These are phyloP conservation scores for Acmispon strigosus DNA, from an alignment of 306 rosid genomes.

Conservation along the genomic window DNA sequence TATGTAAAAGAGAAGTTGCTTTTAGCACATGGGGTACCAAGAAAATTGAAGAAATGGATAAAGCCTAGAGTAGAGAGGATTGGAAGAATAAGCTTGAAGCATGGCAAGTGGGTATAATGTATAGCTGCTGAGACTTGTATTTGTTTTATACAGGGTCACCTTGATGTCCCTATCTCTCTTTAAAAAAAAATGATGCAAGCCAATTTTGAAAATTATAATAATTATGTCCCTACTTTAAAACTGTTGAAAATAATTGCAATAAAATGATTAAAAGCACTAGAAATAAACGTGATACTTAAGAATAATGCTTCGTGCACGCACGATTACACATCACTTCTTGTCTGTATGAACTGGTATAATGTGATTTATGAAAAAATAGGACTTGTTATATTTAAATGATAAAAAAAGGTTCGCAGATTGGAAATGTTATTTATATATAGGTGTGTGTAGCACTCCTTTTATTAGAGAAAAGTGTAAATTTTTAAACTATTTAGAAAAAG, in stretches of 20 bases:
- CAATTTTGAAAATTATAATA: slow-evolving; percentile 10
- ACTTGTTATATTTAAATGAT: neutral
- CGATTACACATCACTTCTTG: neutral
- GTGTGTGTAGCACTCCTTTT: neutral
- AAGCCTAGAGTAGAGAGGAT: slow-evolving; percentile 14
- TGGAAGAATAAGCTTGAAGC: slow-evolving; percentile 25
- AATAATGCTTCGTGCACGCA: neutral
- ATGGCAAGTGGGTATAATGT: slow-evolving; percentile 14
- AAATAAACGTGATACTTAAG: slow-evolving; percentile 8
- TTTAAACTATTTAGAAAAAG: neutral
- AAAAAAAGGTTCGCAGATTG: neutral
- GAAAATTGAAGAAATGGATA: slow-evolving; percentile 23
- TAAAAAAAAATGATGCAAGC: neutral
- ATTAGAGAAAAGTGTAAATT: neutral
- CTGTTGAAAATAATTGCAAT: slow-evolving; percentile 4
- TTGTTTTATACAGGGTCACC: slow-evolving; percentile 24
- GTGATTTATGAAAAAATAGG: neutral
- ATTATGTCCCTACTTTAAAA: slow-evolving; percentile 7
- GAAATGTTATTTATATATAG: neutral
- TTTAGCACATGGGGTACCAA: slow-evolving; percentile 36
- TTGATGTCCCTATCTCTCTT: neutral
- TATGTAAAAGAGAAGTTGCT: slow-evolving; percentile 25
- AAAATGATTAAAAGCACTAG: slow-evolving; percentile 22
- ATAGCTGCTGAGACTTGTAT: slow-evolving; percentile 25
- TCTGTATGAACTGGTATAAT: neutral